These are phyloP conservation scores for Aspergillus aculeatus DNA, from an alignment of 2,329 filamentous ascomycete species.

Conservation along the genomic window DNA sequence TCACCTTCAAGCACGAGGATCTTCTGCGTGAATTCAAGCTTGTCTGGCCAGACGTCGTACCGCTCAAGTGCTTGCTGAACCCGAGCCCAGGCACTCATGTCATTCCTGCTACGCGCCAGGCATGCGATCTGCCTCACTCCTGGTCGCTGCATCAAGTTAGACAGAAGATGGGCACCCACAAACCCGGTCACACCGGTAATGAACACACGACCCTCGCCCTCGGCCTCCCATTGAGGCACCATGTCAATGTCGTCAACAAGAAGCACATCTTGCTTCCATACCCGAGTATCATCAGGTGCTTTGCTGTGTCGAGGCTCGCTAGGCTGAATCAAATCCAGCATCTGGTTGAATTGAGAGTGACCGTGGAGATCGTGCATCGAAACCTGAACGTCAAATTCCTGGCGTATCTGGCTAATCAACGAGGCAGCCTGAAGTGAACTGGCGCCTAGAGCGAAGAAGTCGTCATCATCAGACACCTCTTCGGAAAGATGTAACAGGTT, in stretches of 20 bases:
- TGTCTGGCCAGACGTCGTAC: constrained; percentile 5
- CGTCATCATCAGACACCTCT: constrained; percentile 2
- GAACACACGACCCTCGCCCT: constrained; percentile 10
- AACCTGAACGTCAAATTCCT: neutral
- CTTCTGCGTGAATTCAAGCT: neutral
- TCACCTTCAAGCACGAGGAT: neutral
- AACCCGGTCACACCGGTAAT: constrained; percentile 13
- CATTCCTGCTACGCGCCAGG: neutral
- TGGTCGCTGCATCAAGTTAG: neutral
- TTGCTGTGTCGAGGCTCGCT: neutral
- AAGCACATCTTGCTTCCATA: constrained; percentile 4
- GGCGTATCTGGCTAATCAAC: constrained; percentile 1
- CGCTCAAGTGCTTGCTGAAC: constrained; percentile 3
- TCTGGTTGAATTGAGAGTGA: neutral
- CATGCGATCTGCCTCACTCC: constrained; percentile 10
- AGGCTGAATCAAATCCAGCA: neutral
- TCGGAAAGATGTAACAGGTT: neutral
- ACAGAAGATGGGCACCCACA: constrained; percentile 8
- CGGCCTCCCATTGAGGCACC: constrained; percentile 6
- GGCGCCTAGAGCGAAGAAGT: constrained; percentile 5
- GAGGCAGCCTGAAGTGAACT: constrained; percentile 10
- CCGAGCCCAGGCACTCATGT: neutral
- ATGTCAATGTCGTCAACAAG: constrained; percentile 1
- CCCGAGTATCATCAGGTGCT: neutral
- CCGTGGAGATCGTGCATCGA: constrained; percentile 7